Evolutionary conservation across 108 stramenopile species (phyloP).

Genomic region (Stephanodiscus triporus): DNA sequence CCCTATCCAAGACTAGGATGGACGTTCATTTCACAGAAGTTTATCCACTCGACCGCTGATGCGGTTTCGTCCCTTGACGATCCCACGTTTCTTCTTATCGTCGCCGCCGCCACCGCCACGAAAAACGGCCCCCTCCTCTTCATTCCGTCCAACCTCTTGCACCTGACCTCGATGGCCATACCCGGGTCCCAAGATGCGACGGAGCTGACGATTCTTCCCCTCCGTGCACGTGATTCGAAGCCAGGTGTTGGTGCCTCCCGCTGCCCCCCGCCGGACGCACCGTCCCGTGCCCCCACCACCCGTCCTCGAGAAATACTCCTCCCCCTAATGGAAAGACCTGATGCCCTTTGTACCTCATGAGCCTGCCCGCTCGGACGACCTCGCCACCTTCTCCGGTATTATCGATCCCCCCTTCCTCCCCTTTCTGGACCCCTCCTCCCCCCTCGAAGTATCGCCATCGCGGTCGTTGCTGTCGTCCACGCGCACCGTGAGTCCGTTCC

Average conservation of each 20-base stretch:
- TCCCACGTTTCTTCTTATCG: neutral
- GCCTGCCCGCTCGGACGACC: constrained; percentile 14
- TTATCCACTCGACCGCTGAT: constrained; percentile 35
- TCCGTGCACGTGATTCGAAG: constrained; percentile 69
- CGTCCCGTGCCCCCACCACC: neutral
- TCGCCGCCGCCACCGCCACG: neutral
- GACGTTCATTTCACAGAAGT: constrained; percentile 13
- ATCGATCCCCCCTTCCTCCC: constrained; percentile 19
- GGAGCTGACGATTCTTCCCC: constrained; percentile 82
- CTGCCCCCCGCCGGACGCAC: neutral
- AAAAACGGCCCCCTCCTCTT: constrained; percentile 51
- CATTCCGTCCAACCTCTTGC: constrained; percentile 57
- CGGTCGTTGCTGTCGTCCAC: constrained; percentile 21
- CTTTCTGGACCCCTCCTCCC: constrained; percentile 33
- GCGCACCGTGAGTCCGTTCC: constrained; percentile 51
- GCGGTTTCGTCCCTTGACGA: neutral
- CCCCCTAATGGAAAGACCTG: constrained; percentile 64
- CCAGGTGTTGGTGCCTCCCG: constrained; percentile 71
- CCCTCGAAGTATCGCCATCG: neutral
- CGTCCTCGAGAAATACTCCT: constrained; percentile 8
- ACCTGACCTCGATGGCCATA: constrained; percentile 66
- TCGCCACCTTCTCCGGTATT: neutral
- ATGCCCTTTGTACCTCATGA: constrained; percentile 62
- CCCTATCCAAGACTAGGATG: neutral
- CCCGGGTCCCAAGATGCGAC: constrained; percentile 70